phyloP scores from a whole-genome alignment of 805 yeast species.

The Ogataea zsoltii region DNA sequence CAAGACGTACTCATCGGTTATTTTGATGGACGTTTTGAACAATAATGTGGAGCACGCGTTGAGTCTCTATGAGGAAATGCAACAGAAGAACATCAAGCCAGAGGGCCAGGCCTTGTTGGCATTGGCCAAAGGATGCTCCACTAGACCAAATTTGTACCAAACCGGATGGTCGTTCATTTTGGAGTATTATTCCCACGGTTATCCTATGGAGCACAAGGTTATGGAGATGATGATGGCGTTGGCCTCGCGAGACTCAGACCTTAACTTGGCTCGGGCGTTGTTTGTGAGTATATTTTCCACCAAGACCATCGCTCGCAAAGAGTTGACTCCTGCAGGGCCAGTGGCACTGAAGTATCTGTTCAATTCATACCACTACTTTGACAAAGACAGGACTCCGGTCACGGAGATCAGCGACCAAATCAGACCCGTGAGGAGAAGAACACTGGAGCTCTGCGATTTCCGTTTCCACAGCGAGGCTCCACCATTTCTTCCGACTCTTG shows the following conservation, averaged over 20 bases:
- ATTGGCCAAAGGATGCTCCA: conserved; percentile 68
- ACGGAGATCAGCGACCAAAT: conserved; percentile 42
- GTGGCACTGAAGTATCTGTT: conserved; percentile 41
- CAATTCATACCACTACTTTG: conserved; percentile 39
- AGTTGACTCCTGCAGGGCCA: conserved; percentile 22
- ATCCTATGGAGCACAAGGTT: conserved; percentile 40
- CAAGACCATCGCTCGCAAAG: conserved; percentile 19
- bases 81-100: conserved; percentile 33
- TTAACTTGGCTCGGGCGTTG: conserved; percentile 67
- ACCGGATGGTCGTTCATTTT: conserved; percentile 80
- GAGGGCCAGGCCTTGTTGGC: conserved; percentile 49
- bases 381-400: conserved; percentile 27
- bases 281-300: conserved; percentile 38
- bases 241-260: conserved; percentile 80
- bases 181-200: conserved; percentile 52
- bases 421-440: conserved; percentile 41
- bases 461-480: conserved; percentile 53
- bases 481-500: conserved; percentile 60
- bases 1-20: conserved; percentile 68
- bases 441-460: conserved; percentile 32
- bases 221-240: conserved; percentile 71
- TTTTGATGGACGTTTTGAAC: conserved; percentile 62
- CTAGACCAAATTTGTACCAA: conserved; percentile 44
- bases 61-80: conserved; percentile 74
- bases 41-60: conserved; percentile 71